Percentiles rank a stretch among this genome's conserved stretches.
These are phyloP conservation scores for Vitis cinerea DNA, from an alignment of 164 flowering plant species.

Conservation along the genomic window DNA sequence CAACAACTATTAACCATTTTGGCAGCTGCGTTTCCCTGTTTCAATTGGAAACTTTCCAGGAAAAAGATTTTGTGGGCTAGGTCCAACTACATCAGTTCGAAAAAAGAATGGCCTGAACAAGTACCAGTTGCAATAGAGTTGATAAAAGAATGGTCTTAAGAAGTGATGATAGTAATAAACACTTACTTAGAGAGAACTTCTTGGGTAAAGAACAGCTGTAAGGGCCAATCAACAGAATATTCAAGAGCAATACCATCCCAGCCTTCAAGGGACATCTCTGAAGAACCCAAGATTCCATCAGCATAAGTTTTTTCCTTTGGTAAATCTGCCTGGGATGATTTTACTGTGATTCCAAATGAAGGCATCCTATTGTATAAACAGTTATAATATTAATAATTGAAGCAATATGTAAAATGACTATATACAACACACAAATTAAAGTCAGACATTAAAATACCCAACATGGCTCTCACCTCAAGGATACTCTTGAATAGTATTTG, in stretches of 20 bases:
- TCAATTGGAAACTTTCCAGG: background rate
- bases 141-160: background rate
- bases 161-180: background rate
- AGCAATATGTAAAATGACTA: background rate
- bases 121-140: too few relatives aligned
- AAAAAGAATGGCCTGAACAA: too few relatives aligned
- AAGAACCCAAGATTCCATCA: constrained; percentile 54
- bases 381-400: background rate
- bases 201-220: constrained; percentile 88
- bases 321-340: constrained; percentile 62
- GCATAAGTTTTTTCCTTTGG: constrained; percentile 43
- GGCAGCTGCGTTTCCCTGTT: constrained; percentile 1
- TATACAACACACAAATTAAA: background rate
- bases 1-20: constrained; percentile 4
- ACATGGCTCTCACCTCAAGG: background rate
- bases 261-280: constrained; percentile 74
- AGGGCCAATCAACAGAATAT: constrained; percentile 96
- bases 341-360: constrained; percentile 60
- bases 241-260: constrained; percentile 99
- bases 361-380: constrained; percentile 57
- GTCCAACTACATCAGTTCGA: too few relatives aligned
- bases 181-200: constrained; percentile 94
- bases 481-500: constrained; percentile 70
- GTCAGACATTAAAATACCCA: background rate
- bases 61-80: background rate